Percentiles rank a stretch among this genome's conserved stretches.
These are phyloP conservation scores for Nelumbo lutea DNA, from an alignment of 164 flowering plant genomes.

Conservation along the genomic window DNA sequence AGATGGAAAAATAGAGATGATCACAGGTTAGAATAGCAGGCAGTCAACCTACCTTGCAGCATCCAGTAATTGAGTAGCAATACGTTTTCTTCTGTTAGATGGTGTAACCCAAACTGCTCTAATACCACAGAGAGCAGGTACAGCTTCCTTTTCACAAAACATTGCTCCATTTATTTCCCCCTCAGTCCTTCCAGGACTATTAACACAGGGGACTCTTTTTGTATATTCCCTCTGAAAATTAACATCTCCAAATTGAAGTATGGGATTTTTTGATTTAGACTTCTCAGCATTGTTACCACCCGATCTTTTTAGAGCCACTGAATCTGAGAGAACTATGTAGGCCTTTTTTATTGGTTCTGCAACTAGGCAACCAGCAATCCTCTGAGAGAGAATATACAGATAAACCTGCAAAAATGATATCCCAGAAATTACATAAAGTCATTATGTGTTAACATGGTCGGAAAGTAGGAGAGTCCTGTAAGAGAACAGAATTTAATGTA, in stretches of 20 bases:
- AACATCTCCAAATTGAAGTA: conserved; percentile 59
- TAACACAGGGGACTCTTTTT: conserved; percentile 18
- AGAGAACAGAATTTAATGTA: not conserved
- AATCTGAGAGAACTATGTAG: conserved; percentile 39
- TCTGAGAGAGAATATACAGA: conserved; percentile 52
- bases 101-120: conserved; percentile 82
- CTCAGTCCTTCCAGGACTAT: conserved; percentile 5
- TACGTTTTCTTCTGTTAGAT: conserved; percentile 57
- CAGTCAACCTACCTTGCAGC: conserved; percentile 46
- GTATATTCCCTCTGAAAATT: conserved; percentile 46
- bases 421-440: not conserved
- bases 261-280: conserved; percentile 19
- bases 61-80: conserved; percentile 68
- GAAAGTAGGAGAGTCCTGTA: not conserved
- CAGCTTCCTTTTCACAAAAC: conserved; percentile 48
- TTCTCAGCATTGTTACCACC: conserved; percentile 12
- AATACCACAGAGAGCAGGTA: conserved; percentile 60
- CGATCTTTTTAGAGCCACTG: conserved; percentile 16
- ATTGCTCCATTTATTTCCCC: conserved; percentile 37
- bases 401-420: conserved; percentile 46
- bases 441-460: not conserved
- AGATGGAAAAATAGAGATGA: not conserved
- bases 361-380: conserved; percentile 71
- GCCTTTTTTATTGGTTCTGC: conserved; percentile 70
- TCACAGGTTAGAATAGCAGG: not conserved